phyloP scores from a whole-genome alignment of 345 rosid genomes.

The Rhodamnia argentea region DNA sequence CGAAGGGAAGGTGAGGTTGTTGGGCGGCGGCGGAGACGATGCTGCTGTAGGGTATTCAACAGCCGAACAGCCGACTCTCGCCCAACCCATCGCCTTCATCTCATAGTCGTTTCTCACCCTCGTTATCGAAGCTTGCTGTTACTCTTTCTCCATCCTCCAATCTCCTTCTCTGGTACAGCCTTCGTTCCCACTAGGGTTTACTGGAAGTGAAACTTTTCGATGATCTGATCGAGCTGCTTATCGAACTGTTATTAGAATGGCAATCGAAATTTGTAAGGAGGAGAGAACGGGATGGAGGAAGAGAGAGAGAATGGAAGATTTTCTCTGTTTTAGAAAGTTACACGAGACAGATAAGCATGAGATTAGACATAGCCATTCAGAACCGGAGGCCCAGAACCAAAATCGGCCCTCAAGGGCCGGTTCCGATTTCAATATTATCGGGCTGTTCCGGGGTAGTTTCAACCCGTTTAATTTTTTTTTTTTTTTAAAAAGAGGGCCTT shows the following conservation, averaged over 20 bases:
- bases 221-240: background rate
- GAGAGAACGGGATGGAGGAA: too few species aligned
- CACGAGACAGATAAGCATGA: too few species aligned
- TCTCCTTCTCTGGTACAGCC: constrained; percentile 70
- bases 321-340: too few species aligned
- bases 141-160: constrained; percentile 66
- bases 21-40: constrained; percentile 56
- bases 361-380: too few species aligned
- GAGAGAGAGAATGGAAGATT: too few species aligned
- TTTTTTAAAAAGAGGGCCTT: too few species aligned
- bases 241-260: background rate
- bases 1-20: constrained; percentile 43
- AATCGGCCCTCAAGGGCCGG: too few species aligned
- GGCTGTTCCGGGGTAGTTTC: too few species aligned
- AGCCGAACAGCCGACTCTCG: constrained; percentile 45
- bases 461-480: too few species aligned
- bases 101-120: constrained; percentile 72
- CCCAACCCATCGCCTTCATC: constrained; percentile 63
- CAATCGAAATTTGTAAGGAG: background rate
- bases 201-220: background rate
- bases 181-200: background rate
- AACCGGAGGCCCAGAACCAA: too few species aligned
- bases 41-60: constrained; percentile 80
- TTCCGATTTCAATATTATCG: too few species aligned
- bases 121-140: constrained; percentile 79